These are phyloP conservation scores for Eragrostis tef DNA, from an alignment of 202 grass and related monocot genomes.

Conservation along the genomic window DNA sequence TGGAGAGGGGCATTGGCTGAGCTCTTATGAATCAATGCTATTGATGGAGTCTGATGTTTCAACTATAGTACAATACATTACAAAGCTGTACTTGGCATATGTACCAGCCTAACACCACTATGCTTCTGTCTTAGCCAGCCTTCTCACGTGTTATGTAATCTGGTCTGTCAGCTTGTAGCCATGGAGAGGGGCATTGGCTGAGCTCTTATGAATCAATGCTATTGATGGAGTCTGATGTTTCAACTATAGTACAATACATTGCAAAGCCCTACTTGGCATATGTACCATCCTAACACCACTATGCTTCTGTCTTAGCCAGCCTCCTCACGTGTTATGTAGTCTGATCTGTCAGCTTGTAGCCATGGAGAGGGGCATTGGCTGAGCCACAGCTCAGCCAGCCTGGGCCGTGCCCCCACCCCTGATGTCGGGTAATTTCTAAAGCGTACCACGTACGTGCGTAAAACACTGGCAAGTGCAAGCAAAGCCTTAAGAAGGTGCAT, in stretches of 20 bases:
- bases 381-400: no score
- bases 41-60: not conserved
- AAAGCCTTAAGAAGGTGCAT: no score
- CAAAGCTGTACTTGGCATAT: not conserved
- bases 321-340: not conserved
- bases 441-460: no score
- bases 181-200: not conserved
- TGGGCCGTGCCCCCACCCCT: no score
- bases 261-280: not conserved
- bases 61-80: not conserved
- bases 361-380: not conserved
- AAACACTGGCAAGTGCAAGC: no score
- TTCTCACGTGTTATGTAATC: not conserved
- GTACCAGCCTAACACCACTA: not conserved
- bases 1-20: no score
- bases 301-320: not conserved
- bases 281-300: not conserved
- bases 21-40: not conserved
- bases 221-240: not conserved
- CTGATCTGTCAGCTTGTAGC: not conserved
- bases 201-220: not conserved
- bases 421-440: no score
- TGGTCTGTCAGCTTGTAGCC: not conserved
- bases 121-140: not conserved
- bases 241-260: not conserved